Evolutionary conservation across 768 basidiomycete species (phyloP).

Genomic region (Boletus sp.): DNA sequence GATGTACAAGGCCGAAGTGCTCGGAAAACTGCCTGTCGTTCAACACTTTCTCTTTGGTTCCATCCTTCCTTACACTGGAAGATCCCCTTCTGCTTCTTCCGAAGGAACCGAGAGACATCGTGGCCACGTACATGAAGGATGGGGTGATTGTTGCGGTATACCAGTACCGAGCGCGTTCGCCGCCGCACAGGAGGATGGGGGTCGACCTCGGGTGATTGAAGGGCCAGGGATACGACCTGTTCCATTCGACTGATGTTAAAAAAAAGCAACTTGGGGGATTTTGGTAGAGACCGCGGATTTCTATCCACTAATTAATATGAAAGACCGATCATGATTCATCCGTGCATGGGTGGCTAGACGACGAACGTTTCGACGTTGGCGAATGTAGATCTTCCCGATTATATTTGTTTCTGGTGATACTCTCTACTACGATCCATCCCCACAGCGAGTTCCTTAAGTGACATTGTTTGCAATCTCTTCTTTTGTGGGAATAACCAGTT

Average conservation of each 20-base stretch:
- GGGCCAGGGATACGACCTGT: slow-evolving; percentile 73
- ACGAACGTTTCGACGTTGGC: too few species aligned
- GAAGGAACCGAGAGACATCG: slow-evolving; percentile 17
- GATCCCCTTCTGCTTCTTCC: slow-evolving; percentile 37
- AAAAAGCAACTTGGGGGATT: too few species aligned
- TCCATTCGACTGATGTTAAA: slow-evolving; percentile 64
- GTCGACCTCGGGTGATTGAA: slow-evolving; percentile 40
- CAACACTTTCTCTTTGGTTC: slow-evolving; percentile 97
- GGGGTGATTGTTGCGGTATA: slow-evolving; percentile 94
- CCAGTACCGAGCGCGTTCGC: slow-evolving; percentile 81
- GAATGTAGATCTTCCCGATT: too few species aligned
- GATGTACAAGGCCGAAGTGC: slow-evolving; percentile 95
- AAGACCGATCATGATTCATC: too few species aligned
- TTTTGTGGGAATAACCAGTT: too few species aligned
- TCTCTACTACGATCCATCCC: too few species aligned
- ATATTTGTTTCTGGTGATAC: too few species aligned
- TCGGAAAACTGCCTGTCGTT: slow-evolving; percentile 91
- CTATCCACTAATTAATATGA: too few species aligned
- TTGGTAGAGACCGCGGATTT: background rate
- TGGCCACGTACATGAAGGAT: slow-evolving; percentile 48
- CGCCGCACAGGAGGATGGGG: slow-evolving; percentile 52
- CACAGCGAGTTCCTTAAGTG: too few species aligned
- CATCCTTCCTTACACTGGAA: slow-evolving; percentile 67
- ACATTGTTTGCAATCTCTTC: too few species aligned
- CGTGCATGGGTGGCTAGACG: too few species aligned